phyloP scores from a whole-genome alignment of 805 yeast genomes.

The Starmerella apicola region DNA sequence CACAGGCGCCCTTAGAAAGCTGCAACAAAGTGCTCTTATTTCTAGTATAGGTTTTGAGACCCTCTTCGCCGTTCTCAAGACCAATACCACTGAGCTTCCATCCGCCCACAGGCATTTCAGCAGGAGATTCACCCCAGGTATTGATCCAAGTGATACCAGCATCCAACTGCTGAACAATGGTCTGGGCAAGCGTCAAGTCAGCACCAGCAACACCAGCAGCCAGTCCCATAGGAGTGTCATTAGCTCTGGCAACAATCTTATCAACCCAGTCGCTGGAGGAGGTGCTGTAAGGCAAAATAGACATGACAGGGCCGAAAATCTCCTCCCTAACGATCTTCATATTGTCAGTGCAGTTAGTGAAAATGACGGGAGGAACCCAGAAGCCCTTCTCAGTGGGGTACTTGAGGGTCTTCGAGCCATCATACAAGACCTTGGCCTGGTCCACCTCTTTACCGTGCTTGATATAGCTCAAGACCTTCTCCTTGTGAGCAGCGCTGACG shows the following conservation, averaged over 20 bases:
- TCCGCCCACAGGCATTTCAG: slow-evolving; percentile 65
- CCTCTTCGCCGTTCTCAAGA: slow-evolving; percentile 63
- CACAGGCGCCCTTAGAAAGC: slow-evolving; percentile 22
- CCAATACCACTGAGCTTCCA: slow-evolving; percentile 67
- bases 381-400: slow-evolving; percentile 38
- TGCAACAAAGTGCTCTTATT: slow-evolving; percentile 64
- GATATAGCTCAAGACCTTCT: slow-evolving; percentile 59
- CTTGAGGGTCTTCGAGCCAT: slow-evolving; percentile 40
- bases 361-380: slow-evolving; percentile 61
- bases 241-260: slow-evolving; percentile 57
- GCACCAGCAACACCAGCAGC: slow-evolving; percentile 67
- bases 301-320: slow-evolving; percentile 79
- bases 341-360: slow-evolving; percentile 51
- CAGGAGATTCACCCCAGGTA: slow-evolving; percentile 50
- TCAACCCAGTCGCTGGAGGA: slow-evolving; percentile 65
- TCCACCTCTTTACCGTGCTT: slow-evolving; percentile 64
- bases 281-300: slow-evolving; percentile 55
- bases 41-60: slow-evolving; percentile 55
- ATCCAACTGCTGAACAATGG: slow-evolving; percentile 43
- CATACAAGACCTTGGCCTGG: slow-evolving; percentile 68
- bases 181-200: slow-evolving; percentile 52
- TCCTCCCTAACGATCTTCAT: slow-evolving; percentile 63
- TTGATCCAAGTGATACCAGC: slow-evolving; percentile 60
- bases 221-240: slow-evolving; percentile 59
- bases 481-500: slow-evolving; percentile 60